Conservation (phyloP, 192 early-diverging fungal genomes). For the Rhizophagus sp. region DNA sequence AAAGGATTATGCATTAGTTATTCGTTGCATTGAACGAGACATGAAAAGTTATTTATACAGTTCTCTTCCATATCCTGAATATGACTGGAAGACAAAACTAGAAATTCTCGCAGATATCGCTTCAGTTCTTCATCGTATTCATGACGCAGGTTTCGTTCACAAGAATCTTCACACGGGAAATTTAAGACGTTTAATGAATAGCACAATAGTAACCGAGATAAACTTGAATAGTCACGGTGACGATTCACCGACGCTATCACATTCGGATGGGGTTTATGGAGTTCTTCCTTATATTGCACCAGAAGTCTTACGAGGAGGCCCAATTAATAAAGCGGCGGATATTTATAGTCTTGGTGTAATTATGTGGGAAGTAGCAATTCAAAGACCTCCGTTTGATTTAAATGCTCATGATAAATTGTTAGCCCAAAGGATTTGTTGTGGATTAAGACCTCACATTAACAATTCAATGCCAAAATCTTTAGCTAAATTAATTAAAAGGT, state of each 20-base stretch:
- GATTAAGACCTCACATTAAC: constrained; percentile 26
- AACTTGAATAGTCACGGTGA: neutral
- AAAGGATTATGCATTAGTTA: constrained; percentile 12
- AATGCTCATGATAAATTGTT: constrained; percentile 18
- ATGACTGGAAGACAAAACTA: constrained; percentile 26
- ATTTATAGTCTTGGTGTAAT: constrained; percentile 29
- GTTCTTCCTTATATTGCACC: constrained; percentile 29
- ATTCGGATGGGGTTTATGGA: constrained; percentile 7
- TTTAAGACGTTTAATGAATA: constrained; percentile 14
- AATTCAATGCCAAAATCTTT: constrained; percentile 10
- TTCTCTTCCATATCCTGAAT: neutral
- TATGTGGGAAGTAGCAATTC: constrained; percentile 19
- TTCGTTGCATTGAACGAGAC: constrained; percentile 7
- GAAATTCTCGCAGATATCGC: constrained; percentile 21
- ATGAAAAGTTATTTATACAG: neutral
- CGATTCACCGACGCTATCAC: constrained; percentile 19
- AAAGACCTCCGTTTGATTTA: constrained; percentile 2
- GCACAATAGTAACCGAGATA: neutral
- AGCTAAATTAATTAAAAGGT: constrained; percentile 14
- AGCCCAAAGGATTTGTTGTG: constrained; percentile 25
- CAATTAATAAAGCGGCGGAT: constrained; percentile 12
- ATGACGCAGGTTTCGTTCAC: constrained; percentile 11
- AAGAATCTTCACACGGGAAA: constrained; percentile 22
- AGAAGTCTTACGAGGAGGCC: constrained; percentile 15
- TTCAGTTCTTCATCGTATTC: constrained; percentile 5